Percentiles rank a stretch among this genome's conserved stretches.
Conservation (phyloP, 2,329 filamentous ascomycete species). For the Aspergillus ustus region DNA sequence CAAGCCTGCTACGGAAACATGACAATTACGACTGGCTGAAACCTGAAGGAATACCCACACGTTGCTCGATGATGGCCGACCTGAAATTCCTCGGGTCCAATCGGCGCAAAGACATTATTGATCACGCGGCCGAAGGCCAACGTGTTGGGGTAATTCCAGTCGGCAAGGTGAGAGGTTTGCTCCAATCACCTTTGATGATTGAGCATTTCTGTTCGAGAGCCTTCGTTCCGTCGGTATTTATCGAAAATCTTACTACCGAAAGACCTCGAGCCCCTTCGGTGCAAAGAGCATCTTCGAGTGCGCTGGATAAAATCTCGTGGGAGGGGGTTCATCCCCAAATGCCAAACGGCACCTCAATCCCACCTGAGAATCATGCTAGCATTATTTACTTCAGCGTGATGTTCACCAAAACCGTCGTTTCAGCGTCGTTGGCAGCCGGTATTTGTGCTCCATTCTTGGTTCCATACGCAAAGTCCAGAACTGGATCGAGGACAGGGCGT, state of each 20-base stretch:
- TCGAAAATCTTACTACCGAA: no score
- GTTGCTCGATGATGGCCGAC: background rate
- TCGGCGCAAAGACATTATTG: background rate
- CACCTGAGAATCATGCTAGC: background rate
- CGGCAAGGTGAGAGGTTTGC: no score
- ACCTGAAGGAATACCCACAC: no score
- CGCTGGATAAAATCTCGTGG: no score
- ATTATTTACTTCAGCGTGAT: background rate
- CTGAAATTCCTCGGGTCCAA: conserved; percentile 4
- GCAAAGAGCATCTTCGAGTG: no score
- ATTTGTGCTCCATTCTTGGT: conserved; percentile 18
- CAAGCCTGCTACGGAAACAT: no score
- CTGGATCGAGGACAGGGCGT: background rate
- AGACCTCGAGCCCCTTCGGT: no score
- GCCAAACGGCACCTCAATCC: no score
- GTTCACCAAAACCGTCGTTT: background rate
- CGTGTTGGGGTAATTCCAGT: background rate
- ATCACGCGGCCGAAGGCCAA: background rate
- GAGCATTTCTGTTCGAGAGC: no score
- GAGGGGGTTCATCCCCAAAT: no score
- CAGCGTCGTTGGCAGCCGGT: conserved; percentile 9
- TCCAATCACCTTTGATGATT: background rate
- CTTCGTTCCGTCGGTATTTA: no score
- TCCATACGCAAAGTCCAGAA: conserved; percentile 11
- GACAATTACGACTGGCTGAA: no score